phyloP scores from a whole-genome alignment of 441 rosid genomes.

The Gossypium lobatum region DNA sequence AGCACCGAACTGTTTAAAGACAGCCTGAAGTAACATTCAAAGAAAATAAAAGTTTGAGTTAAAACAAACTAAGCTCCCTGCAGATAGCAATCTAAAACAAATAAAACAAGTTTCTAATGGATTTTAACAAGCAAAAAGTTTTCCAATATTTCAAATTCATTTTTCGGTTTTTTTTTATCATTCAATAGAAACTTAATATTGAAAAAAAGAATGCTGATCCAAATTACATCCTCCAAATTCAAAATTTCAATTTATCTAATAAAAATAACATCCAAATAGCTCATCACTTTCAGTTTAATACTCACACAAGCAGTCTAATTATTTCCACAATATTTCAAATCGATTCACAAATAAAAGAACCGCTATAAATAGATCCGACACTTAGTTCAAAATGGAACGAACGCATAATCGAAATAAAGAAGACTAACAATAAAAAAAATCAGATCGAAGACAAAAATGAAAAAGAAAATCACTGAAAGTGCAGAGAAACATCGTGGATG shows the following conservation, averaged over 20 bases:
- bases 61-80: background rate
- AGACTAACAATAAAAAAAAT: background rate
- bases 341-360: background rate
- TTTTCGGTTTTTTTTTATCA: background rate
- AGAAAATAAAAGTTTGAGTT: background rate
- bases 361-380: constrained; percentile 15
- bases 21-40: constrained; percentile 49
- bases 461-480: background rate
- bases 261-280: background rate
- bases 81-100: background rate
- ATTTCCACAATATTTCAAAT: background rate
- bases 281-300: constrained; percentile 7
- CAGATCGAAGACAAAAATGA: constrained; percentile 2
- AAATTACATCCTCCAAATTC: background rate
- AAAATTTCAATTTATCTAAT: background rate
- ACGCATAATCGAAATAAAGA: background rate
- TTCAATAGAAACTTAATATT: background rate
- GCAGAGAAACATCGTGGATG: constrained; percentile 1
- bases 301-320: background rate
- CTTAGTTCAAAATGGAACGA: background rate
- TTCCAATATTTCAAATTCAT: background rate
- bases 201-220: background rate
- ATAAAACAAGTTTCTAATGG: background rate
- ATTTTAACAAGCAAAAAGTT: background rate
- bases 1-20: constrained; percentile 81